phyloP scores from a whole-genome alignment of 2,329 filamentous ascomycete genomes.

The Myriosclerotinia scirpicola region DNA sequence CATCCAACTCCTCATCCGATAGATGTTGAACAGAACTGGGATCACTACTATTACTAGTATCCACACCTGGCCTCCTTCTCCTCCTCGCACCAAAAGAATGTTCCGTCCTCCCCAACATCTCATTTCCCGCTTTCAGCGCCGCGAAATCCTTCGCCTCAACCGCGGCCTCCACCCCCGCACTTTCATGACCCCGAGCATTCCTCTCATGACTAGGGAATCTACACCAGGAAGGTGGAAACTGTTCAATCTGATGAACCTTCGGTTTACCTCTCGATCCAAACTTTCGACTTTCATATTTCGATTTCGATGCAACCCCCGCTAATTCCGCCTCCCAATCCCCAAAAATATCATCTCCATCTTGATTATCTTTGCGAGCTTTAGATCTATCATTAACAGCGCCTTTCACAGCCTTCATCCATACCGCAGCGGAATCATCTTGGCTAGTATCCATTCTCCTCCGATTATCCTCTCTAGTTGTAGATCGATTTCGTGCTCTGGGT shows the following conservation, averaged over 20 bases:
- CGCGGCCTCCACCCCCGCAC: constrained; percentile 27
- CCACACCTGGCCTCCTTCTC: constrained; percentile 12
- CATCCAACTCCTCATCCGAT: constrained; percentile 15
- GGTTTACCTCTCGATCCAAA: constrained; percentile 34
- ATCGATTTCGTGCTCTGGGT: constrained; percentile 18
- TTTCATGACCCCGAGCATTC: constrained; percentile 29
- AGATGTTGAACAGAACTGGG: background rate
- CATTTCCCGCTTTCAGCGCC: constrained; percentile 25
- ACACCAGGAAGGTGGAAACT: constrained; percentile 37
- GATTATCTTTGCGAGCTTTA: constrained; percentile 13
- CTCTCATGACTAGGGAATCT: constrained; percentile 36
- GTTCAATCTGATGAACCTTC: constrained; percentile 23
- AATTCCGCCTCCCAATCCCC: constrained; percentile 22
- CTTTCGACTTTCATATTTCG: constrained; percentile 30
- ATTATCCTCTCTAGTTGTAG: constrained; percentile 11
- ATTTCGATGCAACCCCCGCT: constrained; percentile 8
- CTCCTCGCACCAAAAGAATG: constrained; percentile 30
- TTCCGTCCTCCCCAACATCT: constrained; percentile 29
- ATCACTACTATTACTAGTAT: background rate
- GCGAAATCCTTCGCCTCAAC: constrained; percentile 32
- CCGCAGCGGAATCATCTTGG: constrained; percentile 21
- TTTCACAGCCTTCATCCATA: constrained; percentile 23
- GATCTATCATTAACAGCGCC: constrained; percentile 13
- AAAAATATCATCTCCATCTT: constrained; percentile 16
- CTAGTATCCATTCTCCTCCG: constrained; percentile 20